These are phyloP conservation scores for Podosphaera xanthii DNA, from an alignment of 2,329 filamentous ascomycete species.

Conservation along the genomic window DNA sequence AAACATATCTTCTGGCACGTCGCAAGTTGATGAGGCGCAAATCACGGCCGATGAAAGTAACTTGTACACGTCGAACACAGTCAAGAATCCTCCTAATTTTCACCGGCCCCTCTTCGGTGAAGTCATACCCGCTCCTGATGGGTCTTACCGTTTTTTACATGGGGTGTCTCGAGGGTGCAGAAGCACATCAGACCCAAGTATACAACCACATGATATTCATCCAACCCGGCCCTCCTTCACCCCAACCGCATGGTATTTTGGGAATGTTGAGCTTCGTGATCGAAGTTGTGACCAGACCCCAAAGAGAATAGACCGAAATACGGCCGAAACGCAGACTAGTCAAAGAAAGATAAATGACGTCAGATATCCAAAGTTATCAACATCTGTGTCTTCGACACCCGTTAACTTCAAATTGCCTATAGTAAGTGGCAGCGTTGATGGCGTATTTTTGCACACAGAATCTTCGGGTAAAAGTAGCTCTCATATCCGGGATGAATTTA, in stretches of 20 bases:
- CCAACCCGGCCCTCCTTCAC: constrained; percentile 35
- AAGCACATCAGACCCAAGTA: constrained; percentile 49
- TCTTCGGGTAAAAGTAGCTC: too few species aligned
- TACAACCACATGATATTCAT: constrained; percentile 26
- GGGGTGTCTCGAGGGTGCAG: constrained; percentile 30
- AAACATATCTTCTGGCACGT: constrained; percentile 31
- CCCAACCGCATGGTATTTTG: constrained; percentile 42
- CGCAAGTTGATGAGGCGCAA: constrained; percentile 31
- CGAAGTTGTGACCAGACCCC: constrained; percentile 18
- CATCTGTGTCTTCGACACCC: constrained; percentile 3
- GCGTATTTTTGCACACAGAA: constrained; percentile 15
- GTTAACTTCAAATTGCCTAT: constrained; percentile 11
- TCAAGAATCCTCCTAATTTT: constrained; percentile 13
- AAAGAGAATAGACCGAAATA: constrained; percentile 36
- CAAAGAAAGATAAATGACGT: constrained; percentile 12
- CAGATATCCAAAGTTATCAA: constrained; percentile 8
- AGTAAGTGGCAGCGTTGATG: constrained; percentile 14
- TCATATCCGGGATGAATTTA: constrained; percentile 14
- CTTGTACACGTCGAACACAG: constrained; percentile 19
- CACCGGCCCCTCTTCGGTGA: constrained; percentile 52
- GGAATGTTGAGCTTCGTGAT: constrained; percentile 14
- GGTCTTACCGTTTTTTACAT: constrained; percentile 30
- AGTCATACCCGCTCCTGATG: constrained; percentile 36
- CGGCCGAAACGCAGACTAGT: constrained; percentile 19
- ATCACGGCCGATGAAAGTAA: constrained; percentile 16